Evolutionary conservation across 805 yeast species (phyloP), one percentile per base, ranked within the genome.

Genomic region (Yueomyces sinensis): DNA sequence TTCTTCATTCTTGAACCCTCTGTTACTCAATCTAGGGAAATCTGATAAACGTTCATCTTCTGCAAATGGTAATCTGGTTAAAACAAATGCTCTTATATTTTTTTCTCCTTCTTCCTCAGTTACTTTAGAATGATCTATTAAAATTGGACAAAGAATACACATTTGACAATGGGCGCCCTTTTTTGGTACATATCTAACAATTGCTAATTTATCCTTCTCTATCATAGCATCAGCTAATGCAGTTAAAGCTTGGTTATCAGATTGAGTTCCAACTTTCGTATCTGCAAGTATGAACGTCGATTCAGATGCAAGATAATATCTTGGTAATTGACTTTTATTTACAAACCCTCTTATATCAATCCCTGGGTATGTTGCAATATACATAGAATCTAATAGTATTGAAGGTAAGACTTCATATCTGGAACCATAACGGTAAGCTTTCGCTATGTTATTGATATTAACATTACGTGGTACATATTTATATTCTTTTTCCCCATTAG

Each of bases 21-120:
- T 38, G 4, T 61, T 52, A 9, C 54, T 46, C 18, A 72, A 41
- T 27, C 51, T 49, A 5, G 65, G 60, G 43, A 79, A 70, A 17
- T 62, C 63, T 3, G 86, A 72, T 13, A 74, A 61, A 43, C 72
- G 70, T 41, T 74, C 79, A 51, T 86, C 95, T 42, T 82, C 94
- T 30, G 69, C 67, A 52, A 70, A 82, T 2, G 95, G 91, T 11
- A 84, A 49, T 31, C 76, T 59, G 11, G 66, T 65, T 41, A 76
- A 49, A 1, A 68, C 56, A 35, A 82, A 63, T 0, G 66, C 64
- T 38, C 68, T 38, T 4, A 41, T 29, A 38, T 22, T 37, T 13
- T 34, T 36, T 3, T 30, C 40, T 6, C 13, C 28, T 11, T 25
- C n/a, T 25, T 25, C 14, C 5, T 11, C 6, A 11, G 13, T 6